Percentiles rank a stretch among this genome's conserved stretches.
Evolutionary conservation across 169 alveolate species (phyloP).

Genomic region (Plasmodium ovale): DNA sequence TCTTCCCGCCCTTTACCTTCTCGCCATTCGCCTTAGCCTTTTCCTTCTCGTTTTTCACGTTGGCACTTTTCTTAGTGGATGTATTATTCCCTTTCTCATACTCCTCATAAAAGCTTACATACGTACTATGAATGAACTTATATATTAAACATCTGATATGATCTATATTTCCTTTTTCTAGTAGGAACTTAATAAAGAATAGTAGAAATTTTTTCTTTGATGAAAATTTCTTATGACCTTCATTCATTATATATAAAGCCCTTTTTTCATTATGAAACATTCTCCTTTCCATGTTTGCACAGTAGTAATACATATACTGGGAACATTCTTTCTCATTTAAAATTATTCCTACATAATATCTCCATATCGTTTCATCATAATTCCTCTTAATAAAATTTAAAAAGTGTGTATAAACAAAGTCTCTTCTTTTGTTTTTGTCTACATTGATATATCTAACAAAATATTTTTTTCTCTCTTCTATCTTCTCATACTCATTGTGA

Average conservation of each 20-base stretch:
- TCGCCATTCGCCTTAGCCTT: background rate
- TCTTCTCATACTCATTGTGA: constrained; percentile 52
- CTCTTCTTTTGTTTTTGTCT: constrained; percentile 45
- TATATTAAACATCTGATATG: constrained; percentile 33
- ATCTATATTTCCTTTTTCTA: constrained; percentile 58
- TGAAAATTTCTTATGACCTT: constrained; percentile 53
- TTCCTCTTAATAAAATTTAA: constrained; percentile 70
- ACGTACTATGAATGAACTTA: constrained; percentile 33
- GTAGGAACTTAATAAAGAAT: constrained; percentile 30
- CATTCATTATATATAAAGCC: constrained; percentile 74
- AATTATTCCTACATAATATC: constrained; percentile 57
- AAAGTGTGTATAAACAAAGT: constrained; percentile 50
- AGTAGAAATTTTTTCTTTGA: constrained; percentile 34
- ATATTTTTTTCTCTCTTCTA: constrained; percentile 73
- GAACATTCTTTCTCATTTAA: constrained; percentile 55
- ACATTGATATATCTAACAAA: constrained; percentile 51
- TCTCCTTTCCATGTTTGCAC: constrained; percentile 73
- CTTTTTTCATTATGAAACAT: constrained; percentile 65
- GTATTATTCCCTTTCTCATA: constrained; percentile 19
- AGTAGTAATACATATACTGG: constrained; percentile 50
- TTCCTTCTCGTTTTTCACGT: background rate
- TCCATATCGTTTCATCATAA: constrained; percentile 75
- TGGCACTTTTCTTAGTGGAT: background rate
- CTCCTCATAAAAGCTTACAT: constrained; percentile 36
- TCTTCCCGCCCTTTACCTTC: background rate